Percentiles rank a stretch among this genome's conserved stretches.
Evolutionary conservation across 1,139 yeast genomes (phyloP).

Genomic region (Magnusiomyces magnusii): DNA sequence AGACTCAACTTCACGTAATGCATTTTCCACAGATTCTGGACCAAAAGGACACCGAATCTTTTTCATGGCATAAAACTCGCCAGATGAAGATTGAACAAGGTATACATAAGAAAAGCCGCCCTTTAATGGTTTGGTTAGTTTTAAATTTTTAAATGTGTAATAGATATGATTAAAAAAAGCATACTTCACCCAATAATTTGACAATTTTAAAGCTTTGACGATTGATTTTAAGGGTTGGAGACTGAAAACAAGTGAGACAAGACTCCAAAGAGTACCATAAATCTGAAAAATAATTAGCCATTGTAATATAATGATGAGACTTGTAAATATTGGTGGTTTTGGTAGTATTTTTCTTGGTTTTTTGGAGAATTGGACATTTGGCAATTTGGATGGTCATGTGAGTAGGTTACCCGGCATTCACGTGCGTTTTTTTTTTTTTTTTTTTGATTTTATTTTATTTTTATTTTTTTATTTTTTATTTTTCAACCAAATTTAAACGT

Average conservation of each 20-base stretch:
- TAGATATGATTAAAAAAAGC: neutral
- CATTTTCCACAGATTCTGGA: slow-evolving; percentile 59
- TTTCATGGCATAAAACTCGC: slow-evolving; percentile 63
- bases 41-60: slow-evolving; percentile 88
- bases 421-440: too few species aligned
- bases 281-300: slow-evolving; percentile 19
- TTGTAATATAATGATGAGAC: neutral
- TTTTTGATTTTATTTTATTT: too few species aligned
- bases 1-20: slow-evolving; percentile 68
- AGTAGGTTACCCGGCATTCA: too few species aligned
- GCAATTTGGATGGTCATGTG: too few species aligned
- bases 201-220: slow-evolving; percentile 41
- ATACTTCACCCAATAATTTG: slow-evolving; percentile 60
- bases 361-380: too few species aligned
- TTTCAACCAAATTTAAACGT: too few species aligned
- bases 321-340: too few species aligned
- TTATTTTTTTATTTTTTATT: too few species aligned
- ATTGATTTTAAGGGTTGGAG: slow-evolving; percentile 34
- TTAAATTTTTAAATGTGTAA: too few species aligned
- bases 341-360: too few species aligned
- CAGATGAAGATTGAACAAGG: slow-evolving; percentile 47
- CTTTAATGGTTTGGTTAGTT: too few species aligned
- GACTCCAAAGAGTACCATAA: slow-evolving; percentile 29
- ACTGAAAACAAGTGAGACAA: slow-evolving; percentile 35
- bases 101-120: slow-evolving; percentile 92